Base-by-base conservation (phyloP, 73 alveolate genomes). In the Breviolum minutum region DNA sequence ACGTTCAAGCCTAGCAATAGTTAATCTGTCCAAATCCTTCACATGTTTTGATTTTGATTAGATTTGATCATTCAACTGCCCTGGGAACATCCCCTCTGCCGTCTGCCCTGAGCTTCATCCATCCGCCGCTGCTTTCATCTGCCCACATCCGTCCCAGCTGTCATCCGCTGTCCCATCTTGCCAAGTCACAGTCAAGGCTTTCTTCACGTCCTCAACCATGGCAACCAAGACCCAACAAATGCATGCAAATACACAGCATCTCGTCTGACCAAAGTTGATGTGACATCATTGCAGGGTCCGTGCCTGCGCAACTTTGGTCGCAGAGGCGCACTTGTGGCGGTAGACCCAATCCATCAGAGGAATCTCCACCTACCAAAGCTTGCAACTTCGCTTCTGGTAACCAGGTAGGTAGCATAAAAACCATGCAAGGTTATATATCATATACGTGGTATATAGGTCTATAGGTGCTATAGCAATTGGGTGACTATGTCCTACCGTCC, bases 301-400 rank as follows among this genome's bases (percentile, higher is more conserved):
- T 20, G 13, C 90, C 90, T 81, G 68, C 40, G 70, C 90, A 24
- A 24, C 90, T 48, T 24, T 81, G 90, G 69, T 54, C 29, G 90
- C 90, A 32, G 90, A 16, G 20, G 64, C 16, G 62, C 87, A 61
- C 63, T 13, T 27, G n/a, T 17, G n/a, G n/a, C n/a, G 77, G 77
- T 29, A 79, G 63, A 79, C 19, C 87, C 87, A 79, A 12, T 27
- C 63, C 87, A 79, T 79, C 64, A 81, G 29, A 16, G 90, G 90
- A 12, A 54, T 16, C 90, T 81, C 90, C 70, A 81, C 90, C 90
- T 81, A 70, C 24, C 87, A 22, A 77, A 68, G 24, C 77, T 77
- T 20, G 22, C 86, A 77, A 27, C 86, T 32, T 32, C 60, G 7
- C 54, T 40, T 0, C 54, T 40, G 54, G 54, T 40, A 40, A 40